These are phyloP conservation scores for Novymonas esmeraldas DNA, from an alignment of 208 protist genomes.

Conservation along the genomic window DNA sequence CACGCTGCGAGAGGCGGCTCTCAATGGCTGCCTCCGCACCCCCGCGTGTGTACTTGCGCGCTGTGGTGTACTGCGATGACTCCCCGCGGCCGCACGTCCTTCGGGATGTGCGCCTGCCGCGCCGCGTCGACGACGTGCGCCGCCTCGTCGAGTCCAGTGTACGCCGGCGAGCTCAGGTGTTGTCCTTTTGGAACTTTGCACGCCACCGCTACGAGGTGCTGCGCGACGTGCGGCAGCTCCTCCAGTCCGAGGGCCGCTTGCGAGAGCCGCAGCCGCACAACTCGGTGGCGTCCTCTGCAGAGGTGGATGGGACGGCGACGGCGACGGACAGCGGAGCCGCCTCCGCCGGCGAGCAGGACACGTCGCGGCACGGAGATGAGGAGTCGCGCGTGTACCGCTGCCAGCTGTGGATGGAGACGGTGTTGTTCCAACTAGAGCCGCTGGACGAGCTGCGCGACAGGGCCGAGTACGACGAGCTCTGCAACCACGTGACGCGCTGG, in stretches of 20 bases:
- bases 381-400: constrained; percentile 27
- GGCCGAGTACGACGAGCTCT: constrained; percentile 49
- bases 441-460: constrained; percentile 43
- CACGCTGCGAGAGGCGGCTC: no score
- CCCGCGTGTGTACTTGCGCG: constrained; percentile 21
- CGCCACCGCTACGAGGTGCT: constrained; percentile 50
- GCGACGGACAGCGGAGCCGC: neutral
- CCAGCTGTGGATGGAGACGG: constrained; percentile 71
- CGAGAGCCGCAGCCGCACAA: neutral
- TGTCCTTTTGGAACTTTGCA: constrained; percentile 66
- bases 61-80: constrained; percentile 48
- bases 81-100: constrained; percentile 17
- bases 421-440: constrained; percentile 46
- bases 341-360: constrained; percentile 9
- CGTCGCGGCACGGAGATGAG: neutral
- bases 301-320: constrained; percentile 2
- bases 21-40: no score
- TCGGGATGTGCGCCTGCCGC: constrained; percentile 21
- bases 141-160: constrained; percentile 29
- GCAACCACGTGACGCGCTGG: constrained; percentile 41
- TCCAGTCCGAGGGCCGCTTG: constrained; percentile 11
- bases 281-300: neutral
- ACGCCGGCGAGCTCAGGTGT: constrained; percentile 29
- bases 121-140: constrained; percentile 23
- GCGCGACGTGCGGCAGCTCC: constrained; percentile 26